Evolutionary conservation across 2,329 filamentous ascomycete genomes (phyloP).

Genomic region (Epichloe elymi): DNA sequence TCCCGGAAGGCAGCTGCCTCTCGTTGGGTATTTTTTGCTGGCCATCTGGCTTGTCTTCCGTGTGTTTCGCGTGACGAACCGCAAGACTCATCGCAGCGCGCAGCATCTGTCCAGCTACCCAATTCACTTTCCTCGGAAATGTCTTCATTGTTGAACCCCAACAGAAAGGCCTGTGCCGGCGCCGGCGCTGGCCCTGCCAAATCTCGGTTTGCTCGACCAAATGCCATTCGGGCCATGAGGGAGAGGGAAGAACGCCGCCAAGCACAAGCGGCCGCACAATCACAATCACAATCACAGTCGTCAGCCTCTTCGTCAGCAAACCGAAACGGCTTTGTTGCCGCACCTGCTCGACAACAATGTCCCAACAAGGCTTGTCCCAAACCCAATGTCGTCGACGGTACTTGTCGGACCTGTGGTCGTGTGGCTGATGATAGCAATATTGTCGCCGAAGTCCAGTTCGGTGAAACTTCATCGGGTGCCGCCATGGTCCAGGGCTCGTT

Average conservation of each 20-base stretch:
- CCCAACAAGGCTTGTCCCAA: constrained; percentile 48
- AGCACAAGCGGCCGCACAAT: constrained; percentile 14
- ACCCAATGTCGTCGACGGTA: constrained; percentile 48
- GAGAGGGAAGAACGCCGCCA: constrained; percentile 35
- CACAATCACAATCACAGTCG: constrained; percentile 9
- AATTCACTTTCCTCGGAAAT: constrained; percentile 16
- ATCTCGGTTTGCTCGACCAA: constrained; percentile 31
- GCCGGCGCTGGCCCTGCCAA: constrained; percentile 17
- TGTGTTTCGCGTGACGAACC: no score
- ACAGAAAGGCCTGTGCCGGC: constrained; percentile 19
- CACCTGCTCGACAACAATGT: constrained; percentile 31
- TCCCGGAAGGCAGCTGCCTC: no score
- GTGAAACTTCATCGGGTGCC: constrained; percentile 72
- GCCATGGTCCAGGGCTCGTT: constrained; percentile 85
- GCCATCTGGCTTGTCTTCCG: no score
- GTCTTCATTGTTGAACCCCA: constrained; percentile 34
- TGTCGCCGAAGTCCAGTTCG: constrained; percentile 82
- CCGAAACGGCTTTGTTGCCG: constrained; percentile 19
- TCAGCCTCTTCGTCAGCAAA: constrained; percentile 14
- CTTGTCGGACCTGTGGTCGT: constrained; percentile 75
- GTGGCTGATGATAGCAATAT: constrained; percentile 80
- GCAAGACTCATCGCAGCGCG: no score
- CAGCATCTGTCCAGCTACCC: background rate
- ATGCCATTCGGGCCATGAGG: constrained; percentile 36
- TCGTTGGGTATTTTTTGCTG: no score